Conservation (phyloP, 2,329 filamentous ascomycete species). For the Neonectria magnoliae region DNA sequence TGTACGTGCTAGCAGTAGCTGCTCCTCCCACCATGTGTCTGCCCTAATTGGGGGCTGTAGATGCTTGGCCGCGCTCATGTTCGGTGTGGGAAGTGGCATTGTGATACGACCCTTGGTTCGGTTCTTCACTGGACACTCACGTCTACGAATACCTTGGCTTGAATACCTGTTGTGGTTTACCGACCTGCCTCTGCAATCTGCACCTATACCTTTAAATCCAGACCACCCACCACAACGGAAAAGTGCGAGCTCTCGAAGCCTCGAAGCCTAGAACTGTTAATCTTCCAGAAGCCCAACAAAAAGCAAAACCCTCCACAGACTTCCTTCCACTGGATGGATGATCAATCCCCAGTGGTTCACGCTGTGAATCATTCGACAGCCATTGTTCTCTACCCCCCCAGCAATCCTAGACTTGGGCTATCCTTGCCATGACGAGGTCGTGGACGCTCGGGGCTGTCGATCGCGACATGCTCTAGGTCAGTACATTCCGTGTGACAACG, state of each 20-base stretch:
- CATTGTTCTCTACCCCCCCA: neutral
- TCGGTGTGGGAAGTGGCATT: neutral
- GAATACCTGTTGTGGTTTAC: neutral
- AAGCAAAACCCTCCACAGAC: neutral
- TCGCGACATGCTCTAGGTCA: neutral
- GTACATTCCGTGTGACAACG: neutral
- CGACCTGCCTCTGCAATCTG: neutral
- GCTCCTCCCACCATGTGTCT: neutral
- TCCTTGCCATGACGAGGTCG: conserved; percentile 9
- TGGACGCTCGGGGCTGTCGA: conserved; percentile 10
- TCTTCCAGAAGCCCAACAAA: neutral
- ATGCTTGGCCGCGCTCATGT: neutral
- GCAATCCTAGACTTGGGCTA: neutral
- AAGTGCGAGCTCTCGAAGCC: too few relatives aligned
- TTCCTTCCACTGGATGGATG: neutral
- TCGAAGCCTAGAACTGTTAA: neutral
- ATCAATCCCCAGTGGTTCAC: neutral
- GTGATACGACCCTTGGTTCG: neutral
- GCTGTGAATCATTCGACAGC: neutral
- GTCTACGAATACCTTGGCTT: too few relatives aligned
- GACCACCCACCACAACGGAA: neutral
- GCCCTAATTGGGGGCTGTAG: neutral
- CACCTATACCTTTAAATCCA: neutral
- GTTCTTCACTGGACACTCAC: neutral
- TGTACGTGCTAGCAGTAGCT: neutral